Evolutionary conservation across 208 protist genomes (phyloP), one percentile per base, ranked within the genome.

Genomic region (Crithidia acanthocephali): DNA sequence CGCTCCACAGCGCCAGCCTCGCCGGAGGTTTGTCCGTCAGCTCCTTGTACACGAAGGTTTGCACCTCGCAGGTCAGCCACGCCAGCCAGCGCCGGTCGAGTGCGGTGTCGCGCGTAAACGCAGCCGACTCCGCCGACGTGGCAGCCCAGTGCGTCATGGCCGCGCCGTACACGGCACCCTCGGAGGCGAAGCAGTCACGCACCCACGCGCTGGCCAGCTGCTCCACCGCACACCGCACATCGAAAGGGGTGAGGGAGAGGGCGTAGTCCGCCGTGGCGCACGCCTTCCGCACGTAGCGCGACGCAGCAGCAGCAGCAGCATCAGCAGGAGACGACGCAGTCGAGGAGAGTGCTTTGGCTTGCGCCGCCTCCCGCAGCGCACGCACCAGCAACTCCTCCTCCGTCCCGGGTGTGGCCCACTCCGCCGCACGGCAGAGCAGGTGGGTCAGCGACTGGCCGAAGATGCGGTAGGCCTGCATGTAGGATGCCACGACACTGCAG

Each of bases 11-110:
- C 50, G 63, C 63, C 4, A 30, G 32, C 37, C 53, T 53, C 25
- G 42, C 32, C 15, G 71, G 71, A 20, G 37, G 32, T 23, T 33
- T 30, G 10, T 59, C 71, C 42, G 58, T 57, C 55, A 76, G 37
- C 44, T 70, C 63, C 48, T 69, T 66, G 48, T 70, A 69, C n/a
- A 66, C 63, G 25, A 76, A 70, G 27, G 61, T 62, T 18, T 52
- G 63, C 56, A 76, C 63, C 33, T 76, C 71, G 37, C 40, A 69
- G 15, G 51, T 57, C 28, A 76, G 71, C 71, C 71, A 76, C 0
- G 71, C 71, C 35, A 76, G 55, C 71, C 71, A 76, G 15, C 71
- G 71, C 40, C 37, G 27, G 16, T 76, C 71, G 33, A 76, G 51
- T 28, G 71, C 23, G 7, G 71, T 70, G 33, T 32, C 18, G 18